Evolutionary conservation across 2,329 filamentous ascomycete species (phyloP).

Genomic region (Fonsecaea multimorphosa): DNA sequence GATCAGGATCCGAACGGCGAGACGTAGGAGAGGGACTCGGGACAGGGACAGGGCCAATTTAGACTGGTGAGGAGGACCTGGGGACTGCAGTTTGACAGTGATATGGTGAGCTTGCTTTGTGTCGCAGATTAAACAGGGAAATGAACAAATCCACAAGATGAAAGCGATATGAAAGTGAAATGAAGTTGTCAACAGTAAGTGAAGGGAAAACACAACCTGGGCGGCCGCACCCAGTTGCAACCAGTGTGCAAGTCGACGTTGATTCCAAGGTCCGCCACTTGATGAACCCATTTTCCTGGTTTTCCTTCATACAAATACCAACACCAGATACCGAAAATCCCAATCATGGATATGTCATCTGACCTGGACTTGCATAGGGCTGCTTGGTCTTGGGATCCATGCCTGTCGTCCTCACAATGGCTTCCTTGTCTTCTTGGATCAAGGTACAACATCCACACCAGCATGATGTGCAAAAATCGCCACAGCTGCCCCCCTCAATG

Average conservation of each 20-base stretch:
- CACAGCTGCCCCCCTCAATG: conserved; percentile 57
- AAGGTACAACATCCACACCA: conserved; percentile 65
- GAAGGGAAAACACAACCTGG: neutral
- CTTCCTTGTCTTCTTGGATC: conserved; percentile 66
- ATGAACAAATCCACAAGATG: neutral
- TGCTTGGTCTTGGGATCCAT: conserved; percentile 38
- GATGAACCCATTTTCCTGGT: neutral
- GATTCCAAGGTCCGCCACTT: neutral
- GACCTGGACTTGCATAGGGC: conserved; percentile 29
- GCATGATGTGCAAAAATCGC: conserved; percentile 61
- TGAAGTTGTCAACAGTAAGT: no score
- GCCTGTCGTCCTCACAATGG: conserved; percentile 37
- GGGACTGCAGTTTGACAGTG: neutral
- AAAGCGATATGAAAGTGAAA: neutral
- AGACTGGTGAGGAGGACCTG: neutral
- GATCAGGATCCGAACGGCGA: neutral
- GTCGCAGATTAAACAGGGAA: neutral
- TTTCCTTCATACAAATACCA: neutral
- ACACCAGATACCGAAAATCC: neutral
- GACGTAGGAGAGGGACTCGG: neutral
- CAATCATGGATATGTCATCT: conserved; percentile 32
- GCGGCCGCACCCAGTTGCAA: neutral
- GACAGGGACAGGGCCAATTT: neutral
- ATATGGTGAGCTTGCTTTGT: neutral
- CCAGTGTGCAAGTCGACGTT: neutral